Conservation (phyloP, 176 grass and related monocot genomes). For the Avena atlantica region DNA sequence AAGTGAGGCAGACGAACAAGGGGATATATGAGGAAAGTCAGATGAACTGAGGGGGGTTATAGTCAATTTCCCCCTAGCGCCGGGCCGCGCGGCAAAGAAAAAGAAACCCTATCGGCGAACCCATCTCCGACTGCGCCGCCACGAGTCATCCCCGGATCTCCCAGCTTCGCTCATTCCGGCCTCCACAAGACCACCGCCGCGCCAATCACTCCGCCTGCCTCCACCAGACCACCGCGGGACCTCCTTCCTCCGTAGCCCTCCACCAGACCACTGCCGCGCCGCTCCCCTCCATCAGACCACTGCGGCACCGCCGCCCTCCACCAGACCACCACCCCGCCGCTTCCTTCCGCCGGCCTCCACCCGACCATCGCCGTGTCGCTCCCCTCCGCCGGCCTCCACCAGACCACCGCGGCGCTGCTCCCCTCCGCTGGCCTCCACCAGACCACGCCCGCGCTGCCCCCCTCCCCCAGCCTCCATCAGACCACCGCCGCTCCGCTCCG, state of each 20-base stretch:
- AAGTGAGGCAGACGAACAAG: too few species aligned
- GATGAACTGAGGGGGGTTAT: too few species aligned
- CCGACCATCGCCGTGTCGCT: background rate
- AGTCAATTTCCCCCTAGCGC: too few species aligned
- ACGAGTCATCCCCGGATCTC: background rate
- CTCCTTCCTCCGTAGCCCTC: background rate
- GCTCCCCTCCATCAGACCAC: background rate
- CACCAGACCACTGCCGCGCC: background rate
- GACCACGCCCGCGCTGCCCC: too few species aligned
- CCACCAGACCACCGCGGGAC: background rate
- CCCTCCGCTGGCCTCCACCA: background rate
- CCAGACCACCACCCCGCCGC: background rate
- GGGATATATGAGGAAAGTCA: too few species aligned
- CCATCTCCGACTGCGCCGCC: background rate
- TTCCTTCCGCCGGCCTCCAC: background rate
- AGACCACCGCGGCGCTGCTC: background rate
- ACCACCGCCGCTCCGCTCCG: background rate
- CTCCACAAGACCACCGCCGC: background rate
- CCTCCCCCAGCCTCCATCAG: background rate
- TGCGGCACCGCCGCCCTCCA: background rate
- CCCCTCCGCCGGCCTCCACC: background rate
- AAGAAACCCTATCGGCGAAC: background rate
- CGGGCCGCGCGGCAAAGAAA: too few species aligned
- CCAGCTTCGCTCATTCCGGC: background rate
- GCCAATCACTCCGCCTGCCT: background rate